These are phyloP conservation scores for Talaromyces sp. DNA, from an alignment of 2,329 filamentous ascomycete genomes.

Conservation along the genomic window DNA sequence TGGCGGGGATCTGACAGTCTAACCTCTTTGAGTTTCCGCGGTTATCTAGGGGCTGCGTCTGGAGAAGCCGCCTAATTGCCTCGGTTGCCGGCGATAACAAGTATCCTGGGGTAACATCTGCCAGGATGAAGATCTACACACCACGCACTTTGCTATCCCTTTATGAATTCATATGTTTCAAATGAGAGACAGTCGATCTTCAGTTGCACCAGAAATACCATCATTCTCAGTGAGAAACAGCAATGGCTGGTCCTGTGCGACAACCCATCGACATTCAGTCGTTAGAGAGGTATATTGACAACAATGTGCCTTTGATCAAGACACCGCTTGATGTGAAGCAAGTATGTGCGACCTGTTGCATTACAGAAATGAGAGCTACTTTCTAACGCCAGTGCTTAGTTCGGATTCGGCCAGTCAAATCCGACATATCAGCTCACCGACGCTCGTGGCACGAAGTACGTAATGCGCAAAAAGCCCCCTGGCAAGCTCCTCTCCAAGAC, in stretches of 20 bases:
- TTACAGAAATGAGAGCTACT: background rate
- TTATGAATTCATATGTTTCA: background rate
- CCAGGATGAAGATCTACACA: background rate
- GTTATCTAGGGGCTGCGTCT: background rate
- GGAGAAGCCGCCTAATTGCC: background rate
- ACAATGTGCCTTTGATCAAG: conserved; percentile 78
- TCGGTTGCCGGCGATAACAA: background rate
- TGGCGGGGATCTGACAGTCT: background rate
- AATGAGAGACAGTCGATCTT: background rate
- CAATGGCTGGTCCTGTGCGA: conserved; percentile 80
- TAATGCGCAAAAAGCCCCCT: conserved; percentile 97
- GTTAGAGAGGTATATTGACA: conserved; percentile 72
- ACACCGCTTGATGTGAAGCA: conserved; percentile 84
- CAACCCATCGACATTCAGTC: conserved; percentile 83
- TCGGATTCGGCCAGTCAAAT: conserved; percentile 95
- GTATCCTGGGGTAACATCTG: background rate
- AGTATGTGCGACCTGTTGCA: conserved; percentile 48
- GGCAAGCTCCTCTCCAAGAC: conserved; percentile 88
- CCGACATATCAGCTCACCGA: conserved; percentile 90
- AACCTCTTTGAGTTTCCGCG: conserved; percentile 2
- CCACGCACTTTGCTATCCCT: background rate
- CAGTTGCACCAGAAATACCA: background rate
- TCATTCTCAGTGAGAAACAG: conserved; percentile 12
- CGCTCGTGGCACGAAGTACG: conserved; percentile 66
- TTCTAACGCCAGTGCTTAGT: conserved; percentile 52